phyloP scores from a whole-genome alignment of 495 filamentous ascomycete genomes.

The Aspergillus panamensis region DNA sequence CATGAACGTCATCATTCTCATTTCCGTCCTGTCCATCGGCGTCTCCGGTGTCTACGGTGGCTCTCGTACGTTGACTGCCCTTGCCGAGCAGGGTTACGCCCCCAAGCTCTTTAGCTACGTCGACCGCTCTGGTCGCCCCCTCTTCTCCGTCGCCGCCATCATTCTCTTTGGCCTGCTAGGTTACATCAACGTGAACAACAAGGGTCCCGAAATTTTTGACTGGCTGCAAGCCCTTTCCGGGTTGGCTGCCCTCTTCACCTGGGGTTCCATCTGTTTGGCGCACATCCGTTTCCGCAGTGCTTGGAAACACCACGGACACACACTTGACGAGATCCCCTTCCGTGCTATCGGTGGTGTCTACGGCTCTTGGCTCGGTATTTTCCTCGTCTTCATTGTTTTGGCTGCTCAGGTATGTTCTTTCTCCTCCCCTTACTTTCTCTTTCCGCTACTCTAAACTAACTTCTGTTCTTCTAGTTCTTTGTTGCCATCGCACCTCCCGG shows the following conservation, averaged over 20 bases:
- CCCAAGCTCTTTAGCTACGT: constrained; percentile 51
- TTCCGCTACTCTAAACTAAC: not conserved
- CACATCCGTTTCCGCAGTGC: constrained; percentile 72
- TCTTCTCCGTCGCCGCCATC: constrained; percentile 43
- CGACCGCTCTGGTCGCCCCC: constrained; percentile 48
- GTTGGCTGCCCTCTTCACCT: constrained; percentile 65
- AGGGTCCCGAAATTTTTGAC: constrained; percentile 39
- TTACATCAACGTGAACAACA: constrained; percentile 46
- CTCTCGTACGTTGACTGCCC: constrained; percentile 58
- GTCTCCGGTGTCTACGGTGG: constrained; percentile 78
- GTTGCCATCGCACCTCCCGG: constrained; percentile 35
- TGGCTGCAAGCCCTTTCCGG: constrained; percentile 71
- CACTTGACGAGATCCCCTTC: constrained; percentile 70
- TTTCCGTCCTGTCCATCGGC: constrained; percentile 63
- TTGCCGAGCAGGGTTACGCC: constrained; percentile 58
- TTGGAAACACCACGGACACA: constrained; percentile 52
- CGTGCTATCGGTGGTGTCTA: constrained; percentile 60
- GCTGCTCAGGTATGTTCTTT: constrained; percentile 42
- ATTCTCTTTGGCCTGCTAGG: constrained; percentile 47
- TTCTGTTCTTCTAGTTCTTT: constrained; percentile 40
- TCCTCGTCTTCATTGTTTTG: constrained; percentile 57
- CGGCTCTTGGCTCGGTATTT: constrained; percentile 64
- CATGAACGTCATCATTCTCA: constrained; percentile 74
- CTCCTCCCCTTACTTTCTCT: not conserved
- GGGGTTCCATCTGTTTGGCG: constrained; percentile 66